A percentile compares a stretch with the other conserved stretches of the same genome.
Evolutionary conservation across 1,284 basidiomycete species (phyloP).

Genomic region (Rhizoctonia solani): DNA sequence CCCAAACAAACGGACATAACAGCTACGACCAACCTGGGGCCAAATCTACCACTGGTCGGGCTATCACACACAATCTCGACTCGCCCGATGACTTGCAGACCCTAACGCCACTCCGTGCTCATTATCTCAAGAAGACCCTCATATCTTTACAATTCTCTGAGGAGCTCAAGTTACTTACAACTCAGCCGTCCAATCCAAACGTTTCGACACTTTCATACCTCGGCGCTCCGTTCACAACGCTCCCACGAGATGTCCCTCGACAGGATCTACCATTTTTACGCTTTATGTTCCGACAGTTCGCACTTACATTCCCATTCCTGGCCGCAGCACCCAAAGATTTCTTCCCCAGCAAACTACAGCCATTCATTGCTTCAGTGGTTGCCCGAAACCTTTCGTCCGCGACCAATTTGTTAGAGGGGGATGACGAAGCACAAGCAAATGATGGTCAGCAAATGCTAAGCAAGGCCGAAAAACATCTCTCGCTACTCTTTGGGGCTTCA

Average conservation of each 20-base stretch:
- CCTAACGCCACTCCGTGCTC: conserved; percentile 83
- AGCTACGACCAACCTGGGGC: neutral
- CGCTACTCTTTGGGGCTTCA: conserved; percentile 78
- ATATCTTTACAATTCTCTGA: conserved; percentile 80
- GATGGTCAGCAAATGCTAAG: conserved; percentile 64
- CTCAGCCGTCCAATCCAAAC: conserved; percentile 55
- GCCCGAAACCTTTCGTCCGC: conserved; percentile 74
- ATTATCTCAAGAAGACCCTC: conserved; percentile 95
- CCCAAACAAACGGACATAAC: neutral
- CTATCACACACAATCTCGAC: conserved; percentile 27
- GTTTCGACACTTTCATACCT: conserved; percentile 82
- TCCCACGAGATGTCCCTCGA: conserved; percentile 60
- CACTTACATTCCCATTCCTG: conserved; percentile 93
- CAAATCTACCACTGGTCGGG: conserved; percentile 30
- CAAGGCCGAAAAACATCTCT: conserved; percentile 82
- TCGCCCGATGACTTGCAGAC: conserved; percentile 26
- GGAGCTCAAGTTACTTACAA: conserved; percentile 75
- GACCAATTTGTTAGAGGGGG: conserved; percentile 54
- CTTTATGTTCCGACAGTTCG: conserved; percentile 87
- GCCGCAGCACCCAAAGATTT: conserved; percentile 83
- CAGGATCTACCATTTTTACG: conserved; percentile 84
- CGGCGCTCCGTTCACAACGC: conserved; percentile 80
- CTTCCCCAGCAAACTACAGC: conserved; percentile 90
- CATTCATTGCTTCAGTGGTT: conserved; percentile 82
- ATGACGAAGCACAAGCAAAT: conserved; percentile 55